A percentile compares a stretch with the other conserved stretches of the same genome.
These are phyloP conservation scores for Psilocybe cyanescens DNA, from an alignment of 768 basidiomycete genomes.

Conservation along the genomic window DNA sequence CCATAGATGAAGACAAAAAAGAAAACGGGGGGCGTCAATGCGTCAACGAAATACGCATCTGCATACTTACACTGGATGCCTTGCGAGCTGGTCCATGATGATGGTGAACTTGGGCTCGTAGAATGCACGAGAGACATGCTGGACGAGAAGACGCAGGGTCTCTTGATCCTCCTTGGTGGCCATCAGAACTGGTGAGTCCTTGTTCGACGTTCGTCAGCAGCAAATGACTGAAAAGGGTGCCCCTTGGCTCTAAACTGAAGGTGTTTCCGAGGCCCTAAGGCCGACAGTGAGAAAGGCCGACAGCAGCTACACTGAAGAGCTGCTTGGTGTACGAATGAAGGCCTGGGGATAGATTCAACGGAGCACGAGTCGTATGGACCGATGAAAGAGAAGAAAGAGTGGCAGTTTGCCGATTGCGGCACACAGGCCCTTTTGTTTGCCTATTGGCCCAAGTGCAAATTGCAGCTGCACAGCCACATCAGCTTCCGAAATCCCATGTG, in stretches of 20 bases:
- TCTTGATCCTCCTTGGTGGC: slow-evolving; percentile 82
- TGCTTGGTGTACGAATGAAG: background rate
- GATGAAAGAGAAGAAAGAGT: slow-evolving; percentile 4
- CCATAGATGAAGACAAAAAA: slow-evolving; percentile 12
- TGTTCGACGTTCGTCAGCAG: slow-evolving; percentile 1
- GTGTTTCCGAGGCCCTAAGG: slow-evolving; percentile 12
- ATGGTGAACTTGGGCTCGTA: slow-evolving; percentile 93
- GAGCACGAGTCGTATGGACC: background rate
- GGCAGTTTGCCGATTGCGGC: background rate
- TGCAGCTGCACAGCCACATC: background rate
- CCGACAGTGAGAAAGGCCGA: background rate
- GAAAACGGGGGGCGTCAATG: slow-evolving; percentile 13
- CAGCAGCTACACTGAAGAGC: slow-evolving; percentile 3
- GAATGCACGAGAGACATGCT: slow-evolving; percentile 91
- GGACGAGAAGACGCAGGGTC: slow-evolving; percentile 84
- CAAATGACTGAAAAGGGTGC: background rate
- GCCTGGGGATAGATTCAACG: background rate
- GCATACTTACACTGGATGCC: slow-evolving; percentile 90
- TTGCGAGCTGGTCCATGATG: slow-evolving; percentile 91
- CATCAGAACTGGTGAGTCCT: slow-evolving; percentile 36
- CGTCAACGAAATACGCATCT: slow-evolving; percentile 20
- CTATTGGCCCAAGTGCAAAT: background rate
- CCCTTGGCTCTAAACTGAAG: slow-evolving; percentile 2
- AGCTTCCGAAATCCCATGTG: background rate
- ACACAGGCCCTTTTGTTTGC: slow-evolving; percentile 6